Evolutionary conservation across 495 filamentous ascomycete species (phyloP), one percentile per base, ranked within the genome.

Genomic region (Penicillium macrosclerotiorum): DNA sequence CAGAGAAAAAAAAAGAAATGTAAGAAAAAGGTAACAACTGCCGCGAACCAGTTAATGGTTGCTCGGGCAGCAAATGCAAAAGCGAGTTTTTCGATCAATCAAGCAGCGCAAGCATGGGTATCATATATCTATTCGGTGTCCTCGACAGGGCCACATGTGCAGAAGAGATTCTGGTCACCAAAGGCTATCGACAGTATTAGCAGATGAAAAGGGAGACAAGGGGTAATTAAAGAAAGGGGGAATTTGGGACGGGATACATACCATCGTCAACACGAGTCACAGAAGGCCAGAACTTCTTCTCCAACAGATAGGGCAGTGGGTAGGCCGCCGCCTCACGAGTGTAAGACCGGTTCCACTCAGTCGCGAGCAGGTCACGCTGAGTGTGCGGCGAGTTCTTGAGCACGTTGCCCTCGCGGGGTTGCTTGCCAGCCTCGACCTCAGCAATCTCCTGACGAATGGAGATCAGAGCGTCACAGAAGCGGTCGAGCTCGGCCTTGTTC

Each of bases 271-370:
- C 74, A 59, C 93, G 77, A 6, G 88, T 88, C 25, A 96, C 90
- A 25, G 75, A 85, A 0, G 93, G 92, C 93, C 93, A 98, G 73
- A 97, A 96, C 75, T 98, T 98, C 83, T 94, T 96, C 79, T 95
- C 88, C 70, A 80, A 80, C 51, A 97, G 67, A 74, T 81, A 96
- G 3, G 83, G 73, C 54, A 95, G 62, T 14, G 93, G 93, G 63
- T 95, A 97, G 3, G 91, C 93, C 8, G 93, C 93, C 65, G 80
- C 75, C 74, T 93, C 87, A 23, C 89, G 74, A 8, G 74, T 80
- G 62, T 98, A 98, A 1, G 77, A 73, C 18, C 93, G 74, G 41
- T 88, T 71, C 90, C 90, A 96, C 52, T 86, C 77, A 8, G 39
- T 53, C 5, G 60, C 12, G 18, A 96, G 69, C 18, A 98, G 71